Percentiles rank a stretch among this genome's conserved stretches.
These are phyloP conservation scores for Colletotrichum neosansevieriae DNA, from an alignment of 2,329 filamentous ascomycete genomes.

Conservation along the genomic window DNA sequence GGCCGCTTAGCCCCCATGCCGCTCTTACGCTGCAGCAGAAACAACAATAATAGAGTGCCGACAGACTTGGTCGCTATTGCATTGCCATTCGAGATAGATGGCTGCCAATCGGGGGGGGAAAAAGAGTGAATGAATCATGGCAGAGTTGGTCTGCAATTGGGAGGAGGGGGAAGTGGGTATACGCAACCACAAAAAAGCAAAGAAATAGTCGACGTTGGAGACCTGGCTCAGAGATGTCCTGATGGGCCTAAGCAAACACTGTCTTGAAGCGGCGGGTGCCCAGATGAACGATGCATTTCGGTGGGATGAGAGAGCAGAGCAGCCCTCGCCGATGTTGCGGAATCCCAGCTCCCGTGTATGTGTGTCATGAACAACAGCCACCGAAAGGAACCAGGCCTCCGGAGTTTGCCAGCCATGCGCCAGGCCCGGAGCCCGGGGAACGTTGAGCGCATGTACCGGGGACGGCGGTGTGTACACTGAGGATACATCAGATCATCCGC, in stretches of 20 bases:
- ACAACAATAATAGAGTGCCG: neutral
- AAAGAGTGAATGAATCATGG: neutral
- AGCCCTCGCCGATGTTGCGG: neutral
- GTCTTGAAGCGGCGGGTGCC: neutral
- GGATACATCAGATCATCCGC: slow-evolving; percentile 15
- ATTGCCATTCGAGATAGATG: no score
- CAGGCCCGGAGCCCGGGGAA: slow-evolving; percentile 27
- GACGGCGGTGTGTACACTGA: slow-evolving; percentile 30
- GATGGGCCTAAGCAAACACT: slow-evolving; percentile 17
- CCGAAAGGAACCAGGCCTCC: neutral
- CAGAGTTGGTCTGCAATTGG: neutral
- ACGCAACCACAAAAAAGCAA: neutral
- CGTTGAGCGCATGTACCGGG: slow-evolving; percentile 25
- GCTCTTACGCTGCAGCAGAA: neutral
- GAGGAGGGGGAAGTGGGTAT: neutral
- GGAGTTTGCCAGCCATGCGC: neutral
- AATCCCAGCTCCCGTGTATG: neutral
- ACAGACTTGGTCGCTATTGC: neutral
- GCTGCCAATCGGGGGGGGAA: no score
- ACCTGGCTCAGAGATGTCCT: slow-evolving; percentile 18
- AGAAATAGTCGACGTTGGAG: neutral
- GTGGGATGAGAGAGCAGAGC: neutral
- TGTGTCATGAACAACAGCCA: neutral
- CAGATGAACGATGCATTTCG: neutral
- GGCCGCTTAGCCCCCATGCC: slow-evolving; percentile 30